Conservation (phyloP, 768 basidiomycete species). For the Tulasnella sp. region DNA sequence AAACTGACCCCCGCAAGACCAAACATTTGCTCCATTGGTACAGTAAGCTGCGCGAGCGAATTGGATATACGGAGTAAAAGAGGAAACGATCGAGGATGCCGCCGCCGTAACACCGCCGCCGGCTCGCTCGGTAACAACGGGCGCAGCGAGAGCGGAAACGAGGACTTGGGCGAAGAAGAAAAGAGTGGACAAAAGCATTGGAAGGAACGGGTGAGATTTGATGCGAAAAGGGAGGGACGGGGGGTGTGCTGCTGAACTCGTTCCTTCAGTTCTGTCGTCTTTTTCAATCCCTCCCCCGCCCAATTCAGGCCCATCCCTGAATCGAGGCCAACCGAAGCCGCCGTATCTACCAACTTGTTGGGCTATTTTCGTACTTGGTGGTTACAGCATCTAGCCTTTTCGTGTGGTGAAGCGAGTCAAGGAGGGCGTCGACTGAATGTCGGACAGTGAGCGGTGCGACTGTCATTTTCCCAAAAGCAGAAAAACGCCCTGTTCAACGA, state of each 20-base stretch:
- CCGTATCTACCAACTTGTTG: background rate
- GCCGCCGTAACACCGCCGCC: conserved; percentile 26
- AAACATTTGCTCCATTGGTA: background rate
- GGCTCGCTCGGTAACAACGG: conserved; percentile 8
- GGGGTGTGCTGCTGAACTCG: background rate
- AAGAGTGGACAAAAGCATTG: background rate
- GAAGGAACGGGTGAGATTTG: background rate
- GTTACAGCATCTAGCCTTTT: background rate
- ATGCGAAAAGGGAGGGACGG: background rate
- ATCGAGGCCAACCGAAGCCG: background rate
- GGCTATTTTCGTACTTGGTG: background rate
- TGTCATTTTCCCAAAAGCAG: background rate
- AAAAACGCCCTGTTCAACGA: background rate
- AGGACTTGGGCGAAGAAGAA: background rate
- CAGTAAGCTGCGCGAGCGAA: conserved; percentile 35
- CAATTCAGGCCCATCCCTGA: background rate
- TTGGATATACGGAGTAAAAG: conserved; percentile 27
- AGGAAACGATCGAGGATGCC: conserved; percentile 4
- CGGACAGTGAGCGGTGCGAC: background rate
- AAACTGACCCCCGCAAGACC: conserved; percentile 33
- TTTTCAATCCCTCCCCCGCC: background rate
- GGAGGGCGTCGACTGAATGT: background rate
- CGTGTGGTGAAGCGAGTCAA: background rate
- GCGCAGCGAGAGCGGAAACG: conserved; percentile 17
- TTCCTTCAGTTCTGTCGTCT: background rate